These are phyloP conservation scores for Bryum argenteum DNA, from an alignment of 225 moss, liverwort and hornwort species.

Conservation along the genomic window DNA sequence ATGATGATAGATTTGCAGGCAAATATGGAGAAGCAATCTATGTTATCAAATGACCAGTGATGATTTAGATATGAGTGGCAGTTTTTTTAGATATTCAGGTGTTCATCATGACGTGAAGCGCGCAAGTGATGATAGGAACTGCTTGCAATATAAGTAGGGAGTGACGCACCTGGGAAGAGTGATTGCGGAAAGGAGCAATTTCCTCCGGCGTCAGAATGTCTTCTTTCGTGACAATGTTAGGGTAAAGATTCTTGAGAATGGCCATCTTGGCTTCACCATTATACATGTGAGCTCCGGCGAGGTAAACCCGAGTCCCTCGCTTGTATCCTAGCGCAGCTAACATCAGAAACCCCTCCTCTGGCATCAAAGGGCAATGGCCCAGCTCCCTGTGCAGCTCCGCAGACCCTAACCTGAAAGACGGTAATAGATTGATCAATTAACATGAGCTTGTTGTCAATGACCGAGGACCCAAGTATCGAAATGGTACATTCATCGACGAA, in stretches of 20 bases:
- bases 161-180: constrained; percentile 68
- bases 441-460: background rate
- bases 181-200: constrained; percentile 73
- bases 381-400: constrained; percentile 55
- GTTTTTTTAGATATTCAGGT: no score
- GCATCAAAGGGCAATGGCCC: constrained; percentile 91
- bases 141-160: no score
- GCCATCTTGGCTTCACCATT: constrained; percentile 76
- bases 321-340: constrained; percentile 92
- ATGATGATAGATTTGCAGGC: no score
- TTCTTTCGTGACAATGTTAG: constrained; percentile 89
- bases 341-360: constrained; percentile 91
- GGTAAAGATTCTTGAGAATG: constrained; percentile 65
- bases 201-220: constrained; percentile 70
- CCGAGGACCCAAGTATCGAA: background rate
- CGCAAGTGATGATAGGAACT: no score
- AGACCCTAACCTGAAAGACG: constrained; percentile 49
- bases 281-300: constrained; percentile 87
- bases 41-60: no score
- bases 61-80: no score
- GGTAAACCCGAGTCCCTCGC: constrained; percentile 79
- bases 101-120: no score
- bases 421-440: constrained; percentile 8
- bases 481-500: no score
- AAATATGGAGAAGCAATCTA: no score